These are phyloP conservation scores for Acarospora socialis DNA, from an alignment of 2,329 filamentous ascomycete genomes.

Conservation along the genomic window DNA sequence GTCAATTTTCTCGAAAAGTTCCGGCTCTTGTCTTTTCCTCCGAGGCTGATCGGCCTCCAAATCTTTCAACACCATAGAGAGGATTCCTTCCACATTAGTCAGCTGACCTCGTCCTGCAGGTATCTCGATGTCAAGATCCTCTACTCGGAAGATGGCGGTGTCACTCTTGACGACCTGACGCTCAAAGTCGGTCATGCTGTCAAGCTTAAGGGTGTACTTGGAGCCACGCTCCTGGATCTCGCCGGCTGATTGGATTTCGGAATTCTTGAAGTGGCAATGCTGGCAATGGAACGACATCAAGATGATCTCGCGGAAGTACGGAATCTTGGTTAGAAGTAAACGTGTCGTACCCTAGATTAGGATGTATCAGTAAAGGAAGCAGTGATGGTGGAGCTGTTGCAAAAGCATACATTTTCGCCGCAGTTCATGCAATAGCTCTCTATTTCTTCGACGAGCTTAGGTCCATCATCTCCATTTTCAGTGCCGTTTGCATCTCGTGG, in stretches of 20 bases:
- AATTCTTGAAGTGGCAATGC: constrained; percentile 78
- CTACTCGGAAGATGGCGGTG: constrained; percentile 68
- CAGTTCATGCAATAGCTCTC: constrained; percentile 43
- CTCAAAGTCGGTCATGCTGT: constrained; percentile 57
- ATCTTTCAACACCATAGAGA: constrained; percentile 65
- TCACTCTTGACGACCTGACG: constrained; percentile 90
- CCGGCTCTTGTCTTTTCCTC: constrained; percentile 62
- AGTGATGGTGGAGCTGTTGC: background rate
- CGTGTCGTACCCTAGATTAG: constrained; percentile 58
- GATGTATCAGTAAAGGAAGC: background rate
- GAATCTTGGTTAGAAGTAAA: constrained; percentile 80
- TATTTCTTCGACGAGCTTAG: constrained; percentile 38
- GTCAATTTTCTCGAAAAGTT: constrained; percentile 64
- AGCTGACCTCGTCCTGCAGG: constrained; percentile 81
- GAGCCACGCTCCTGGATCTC: constrained; percentile 80
- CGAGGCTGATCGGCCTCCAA: constrained; percentile 69
- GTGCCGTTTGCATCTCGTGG: constrained; percentile 20
- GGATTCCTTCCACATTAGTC: constrained; percentile 81
- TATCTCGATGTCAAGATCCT: constrained; percentile 86
- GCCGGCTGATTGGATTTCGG: constrained; percentile 84
- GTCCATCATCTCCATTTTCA: constrained; percentile 28
- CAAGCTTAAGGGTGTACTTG: constrained; percentile 70
- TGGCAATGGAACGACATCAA: constrained; percentile 94
- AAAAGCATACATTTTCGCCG: constrained; percentile 30
- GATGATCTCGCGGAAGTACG: constrained; percentile 94